Conservation (phyloP, 2,329 filamentous ascomycete genomes). For the Metarhizium guizhouense region DNA sequence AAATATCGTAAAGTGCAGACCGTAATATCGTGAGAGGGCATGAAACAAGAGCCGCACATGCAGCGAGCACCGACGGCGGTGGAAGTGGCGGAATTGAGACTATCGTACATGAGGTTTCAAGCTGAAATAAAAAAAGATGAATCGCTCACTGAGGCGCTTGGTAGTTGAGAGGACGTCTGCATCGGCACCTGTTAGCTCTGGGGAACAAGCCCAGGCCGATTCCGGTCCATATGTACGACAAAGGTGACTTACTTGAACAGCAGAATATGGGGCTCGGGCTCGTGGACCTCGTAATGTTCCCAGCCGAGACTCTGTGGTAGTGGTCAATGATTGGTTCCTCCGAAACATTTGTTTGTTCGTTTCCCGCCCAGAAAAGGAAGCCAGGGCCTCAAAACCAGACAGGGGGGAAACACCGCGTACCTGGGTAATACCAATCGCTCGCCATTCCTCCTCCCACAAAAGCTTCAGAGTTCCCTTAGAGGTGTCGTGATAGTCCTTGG, state of each 20-base stretch:
- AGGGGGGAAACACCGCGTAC: slow-evolving; percentile 35
- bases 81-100: slow-evolving; percentile 5
- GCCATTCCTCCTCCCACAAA: slow-evolving; percentile 98
- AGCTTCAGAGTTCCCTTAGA: slow-evolving; percentile 88
- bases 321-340: neutral
- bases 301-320: slow-evolving; percentile 76
- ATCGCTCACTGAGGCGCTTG: slow-evolving; percentile 52
- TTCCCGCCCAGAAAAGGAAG: neutral
- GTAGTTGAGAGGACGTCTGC: slow-evolving; percentile 78
- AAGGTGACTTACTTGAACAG: slow-evolving; percentile 72
- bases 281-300: slow-evolving; percentile 99
- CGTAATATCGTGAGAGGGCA: slow-evolving; percentile 13
- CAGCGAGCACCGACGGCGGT: slow-evolving; percentile 8
- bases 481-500: slow-evolving; percentile 86
- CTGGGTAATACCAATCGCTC: slow-evolving; percentile 93
- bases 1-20: slow-evolving; percentile 10
- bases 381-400: neutral
- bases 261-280: slow-evolving; percentile 95
- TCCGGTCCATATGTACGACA: neutral
- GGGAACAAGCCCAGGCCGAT: neutral
- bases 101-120: slow-evolving; percentile 14
- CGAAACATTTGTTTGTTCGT: neutral
- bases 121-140: slow-evolving; percentile 1
- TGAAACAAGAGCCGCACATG: slow-evolving; percentile 12
- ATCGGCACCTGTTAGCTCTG: neutral